Conservation (phyloP, 768 basidiomycete genomes). For the Russula brevipes region DNA sequence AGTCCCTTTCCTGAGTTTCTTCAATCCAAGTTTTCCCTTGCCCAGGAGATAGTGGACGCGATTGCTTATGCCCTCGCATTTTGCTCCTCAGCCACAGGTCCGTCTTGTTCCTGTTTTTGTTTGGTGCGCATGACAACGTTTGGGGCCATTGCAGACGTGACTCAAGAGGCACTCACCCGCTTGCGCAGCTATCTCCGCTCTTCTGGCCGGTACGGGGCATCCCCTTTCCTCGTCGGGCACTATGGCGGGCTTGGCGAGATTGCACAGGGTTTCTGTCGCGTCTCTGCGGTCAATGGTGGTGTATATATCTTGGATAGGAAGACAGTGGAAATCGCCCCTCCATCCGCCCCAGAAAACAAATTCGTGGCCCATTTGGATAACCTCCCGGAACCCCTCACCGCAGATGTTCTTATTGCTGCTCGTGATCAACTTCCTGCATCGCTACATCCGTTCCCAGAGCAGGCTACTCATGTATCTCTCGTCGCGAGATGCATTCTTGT, state of each 20-base stretch:
- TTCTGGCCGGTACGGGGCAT: constrained; percentile 79
- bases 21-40: constrained; percentile 56
- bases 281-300: constrained; percentile 73
- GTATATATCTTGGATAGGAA: constrained; percentile 66
- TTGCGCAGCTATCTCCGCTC: constrained; percentile 71
- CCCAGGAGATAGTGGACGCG: constrained; percentile 48
- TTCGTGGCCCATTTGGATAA: constrained; percentile 53
- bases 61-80: constrained; percentile 79
- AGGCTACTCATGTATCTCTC: constrained; percentile 5
- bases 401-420: constrained; percentile 52
- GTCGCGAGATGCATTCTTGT: constrained; percentile 50
- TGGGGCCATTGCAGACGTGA: constrained; percentile 47
- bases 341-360: constrained; percentile 1
- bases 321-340: constrained; percentile 30
- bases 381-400: constrained; percentile 53
- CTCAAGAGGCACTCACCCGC: constrained; percentile 60
- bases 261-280: constrained; percentile 84
- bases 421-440: constrained; percentile 29
- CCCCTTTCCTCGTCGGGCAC: constrained; percentile 88
- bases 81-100: constrained; percentile 56
- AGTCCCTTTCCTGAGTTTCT: constrained; percentile 61
- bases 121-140: constrained; percentile 8
- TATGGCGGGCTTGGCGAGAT: constrained; percentile 93
- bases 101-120: constrained; percentile 21
- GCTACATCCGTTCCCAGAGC: neutral